These are phyloP conservation scores for Suhomyces ambrosiae DNA, from an alignment of 1,139 yeast species.

Conservation along the genomic window DNA sequence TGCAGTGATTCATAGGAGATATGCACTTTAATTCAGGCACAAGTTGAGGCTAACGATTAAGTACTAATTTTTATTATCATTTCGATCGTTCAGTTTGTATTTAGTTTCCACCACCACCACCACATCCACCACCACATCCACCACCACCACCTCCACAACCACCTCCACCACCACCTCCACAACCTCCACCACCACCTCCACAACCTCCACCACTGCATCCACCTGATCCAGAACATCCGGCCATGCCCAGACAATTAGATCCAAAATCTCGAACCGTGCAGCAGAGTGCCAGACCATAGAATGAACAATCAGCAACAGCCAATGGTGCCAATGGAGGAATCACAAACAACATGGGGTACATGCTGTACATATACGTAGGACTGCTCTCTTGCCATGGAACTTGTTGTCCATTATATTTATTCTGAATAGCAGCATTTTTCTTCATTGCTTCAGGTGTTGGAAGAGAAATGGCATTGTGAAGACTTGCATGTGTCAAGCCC, in stretches of 20 bases:
- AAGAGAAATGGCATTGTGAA: constrained; percentile 21
- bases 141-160: constrained; percentile 7
- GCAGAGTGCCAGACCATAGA: constrained; percentile 16
- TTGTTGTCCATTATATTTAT: constrained; percentile 12
- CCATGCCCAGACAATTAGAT: constrained; percentile 15
- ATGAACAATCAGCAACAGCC: constrained; percentile 7
- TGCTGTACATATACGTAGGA: constrained; percentile 2
- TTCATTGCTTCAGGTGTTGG: constrained; percentile 13
- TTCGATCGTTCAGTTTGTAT: too few relatives aligned
- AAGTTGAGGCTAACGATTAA: too few relatives aligned
- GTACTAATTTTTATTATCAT: too few relatives aligned
- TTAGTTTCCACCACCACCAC: constrained; percentile 8
- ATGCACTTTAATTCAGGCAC: too few relatives aligned
- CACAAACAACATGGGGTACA: constrained; percentile 15
- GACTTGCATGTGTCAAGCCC: constrained; percentile 22
- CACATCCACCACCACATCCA: constrained; percentile 9
- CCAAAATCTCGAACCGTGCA: constrained; percentile 16
- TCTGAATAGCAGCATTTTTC: constrained; percentile 3
- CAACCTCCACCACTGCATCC: constrained; percentile 3
- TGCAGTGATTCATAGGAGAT: too few relatives aligned
- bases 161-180: constrained; percentile 6
- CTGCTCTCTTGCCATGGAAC: constrained; percentile 13
- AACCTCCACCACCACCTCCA: constrained; percentile 5
- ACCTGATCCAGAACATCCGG: constrained; percentile 1
- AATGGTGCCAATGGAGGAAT: constrained; percentile 16